These are phyloP conservation scores for Cladosporium colombiae DNA, from an alignment of 2,329 filamentous ascomycete species.

Conservation along the genomic window DNA sequence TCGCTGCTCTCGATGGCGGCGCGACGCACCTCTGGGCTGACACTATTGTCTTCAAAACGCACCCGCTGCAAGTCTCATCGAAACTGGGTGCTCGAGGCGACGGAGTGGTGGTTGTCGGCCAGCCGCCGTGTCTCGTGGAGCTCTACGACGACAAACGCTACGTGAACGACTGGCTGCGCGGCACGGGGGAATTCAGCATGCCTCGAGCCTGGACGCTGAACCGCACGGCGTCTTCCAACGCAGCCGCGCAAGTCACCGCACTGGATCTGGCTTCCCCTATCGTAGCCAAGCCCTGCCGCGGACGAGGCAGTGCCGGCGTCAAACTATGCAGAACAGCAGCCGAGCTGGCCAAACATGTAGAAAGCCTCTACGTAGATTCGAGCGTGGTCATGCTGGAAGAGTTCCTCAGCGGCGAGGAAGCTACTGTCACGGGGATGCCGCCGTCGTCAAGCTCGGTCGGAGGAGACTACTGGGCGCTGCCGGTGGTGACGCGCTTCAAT, in stretches of 20 bases:
- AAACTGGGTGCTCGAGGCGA: conserved; percentile 36
- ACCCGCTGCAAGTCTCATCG: conserved; percentile 50
- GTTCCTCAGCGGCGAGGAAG: conserved; percentile 52
- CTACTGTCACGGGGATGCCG: conserved; percentile 55
- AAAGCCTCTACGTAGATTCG: conserved; percentile 32
- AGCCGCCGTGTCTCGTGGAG: conserved; percentile 51
- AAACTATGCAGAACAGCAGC: conserved; percentile 44
- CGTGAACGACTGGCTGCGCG: conserved; percentile 48
- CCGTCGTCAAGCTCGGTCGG: conserved; percentile 35
- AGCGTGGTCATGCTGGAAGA: conserved; percentile 52
- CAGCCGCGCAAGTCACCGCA: conserved; percentile 23
- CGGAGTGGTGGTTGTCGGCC: conserved; percentile 45
- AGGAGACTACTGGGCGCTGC: conserved; percentile 46
- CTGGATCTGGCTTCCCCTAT: conserved; percentile 40
- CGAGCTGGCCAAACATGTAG: conserved; percentile 40
- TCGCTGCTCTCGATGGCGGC: conserved; percentile 40
- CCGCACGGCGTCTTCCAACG: conserved; percentile 21
- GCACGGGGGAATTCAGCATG: conserved; percentile 26
- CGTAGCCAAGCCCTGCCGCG: conserved; percentile 52
- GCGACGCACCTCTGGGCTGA: conserved; percentile 54
- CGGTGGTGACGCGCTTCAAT: conserved; percentile 51
- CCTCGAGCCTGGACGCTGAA: neutral
- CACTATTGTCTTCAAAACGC: conserved; percentile 51
- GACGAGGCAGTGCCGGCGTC: conserved; percentile 53
- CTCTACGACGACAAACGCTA: conserved; percentile 54